Evolutionary conservation across 306 rosid species (phyloP), one percentile per base, ranked within the genome.

Genomic region (Luffa acutangula): DNA sequence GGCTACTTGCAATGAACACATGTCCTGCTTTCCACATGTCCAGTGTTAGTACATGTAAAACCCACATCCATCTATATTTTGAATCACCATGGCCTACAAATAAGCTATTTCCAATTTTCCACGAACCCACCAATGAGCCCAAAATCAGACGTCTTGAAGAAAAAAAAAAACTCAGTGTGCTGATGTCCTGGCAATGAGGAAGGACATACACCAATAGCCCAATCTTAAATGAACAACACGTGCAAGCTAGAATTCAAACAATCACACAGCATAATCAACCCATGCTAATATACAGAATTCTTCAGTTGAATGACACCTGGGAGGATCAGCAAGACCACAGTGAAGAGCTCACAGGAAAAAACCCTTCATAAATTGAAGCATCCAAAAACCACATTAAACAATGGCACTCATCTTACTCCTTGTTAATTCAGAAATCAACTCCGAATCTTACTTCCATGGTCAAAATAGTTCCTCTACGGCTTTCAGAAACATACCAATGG

Each of bases 211-310:
- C 80, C 83, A 41, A 77, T 13, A 70, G 66, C 82, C 78, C 75
- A 82, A 83, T 25, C 83, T 74, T 57, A 75, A 80, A 88, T 69
- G 42, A 75, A 63, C 51, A 82, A 79, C 80, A 81, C 41, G 77
- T 54, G 77, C 72, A 75, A 9, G 58, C 58, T 45, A 71, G 58
- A 21, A 34, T 46, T 33, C 54, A 74, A 49, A 33, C 33, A 51
- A 75, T 59, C 85, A 60, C 57, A 65, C 34, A 73, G 49, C 65
- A 71, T 43, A 36, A 76, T 49, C 74, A 62, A 73, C 78, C 79
- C 37, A 49, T 25, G 41, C 45, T 39, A 52, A 62, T 66, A 37
- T 58, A 71, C 76, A 75, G 45, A 63, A 46, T 70, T 64, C 80
- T 63, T 57, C 81, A 74, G 73, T 78, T 52, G 85, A 83, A 79